These are phyloP conservation scores for Claviceps citrina DNA, from an alignment of 2,329 filamentous ascomycete genomes.

Conservation along the genomic window DNA sequence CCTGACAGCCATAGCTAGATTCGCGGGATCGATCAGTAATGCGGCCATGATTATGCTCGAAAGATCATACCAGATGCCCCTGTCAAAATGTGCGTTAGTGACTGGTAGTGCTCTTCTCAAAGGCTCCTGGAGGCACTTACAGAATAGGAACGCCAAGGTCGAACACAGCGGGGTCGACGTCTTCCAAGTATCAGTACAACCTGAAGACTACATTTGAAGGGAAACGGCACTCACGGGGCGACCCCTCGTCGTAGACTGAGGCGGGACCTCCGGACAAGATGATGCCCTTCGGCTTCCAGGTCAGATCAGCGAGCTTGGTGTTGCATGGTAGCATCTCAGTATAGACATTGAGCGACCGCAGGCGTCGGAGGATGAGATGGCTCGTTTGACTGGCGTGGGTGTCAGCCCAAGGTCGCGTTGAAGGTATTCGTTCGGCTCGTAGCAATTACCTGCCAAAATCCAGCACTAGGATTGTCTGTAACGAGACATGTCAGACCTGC, in stretches of 20 bases:
- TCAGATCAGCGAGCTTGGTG: conserved; percentile 59
- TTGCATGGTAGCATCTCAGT: conserved; percentile 80
- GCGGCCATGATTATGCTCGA: not conserved
- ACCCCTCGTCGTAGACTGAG: conserved; percentile 69
- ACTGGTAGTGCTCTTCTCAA: not conserved
- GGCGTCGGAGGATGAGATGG: conserved; percentile 56
- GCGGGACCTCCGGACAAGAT: conserved; percentile 41
- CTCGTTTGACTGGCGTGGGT: conserved; percentile 29
- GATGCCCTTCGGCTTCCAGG: conserved; percentile 70
- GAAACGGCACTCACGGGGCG: conserved; percentile 24
- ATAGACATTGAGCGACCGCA: conserved; percentile 46
- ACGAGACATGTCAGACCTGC: not conserved
- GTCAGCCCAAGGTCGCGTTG: not conserved
- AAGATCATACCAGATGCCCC: conserved; percentile 40
- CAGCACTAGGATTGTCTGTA: conserved; percentile 50
- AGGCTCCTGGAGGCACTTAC: conserved; percentile 5
- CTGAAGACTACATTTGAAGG: not conserved
- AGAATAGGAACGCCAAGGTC: conserved; percentile 18
- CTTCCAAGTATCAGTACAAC: conserved; percentile 7
- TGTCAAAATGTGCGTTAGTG: not conserved
- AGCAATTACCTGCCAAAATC: conserved; percentile 36
- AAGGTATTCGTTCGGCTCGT: not conserved
- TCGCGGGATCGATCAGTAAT: not conserved
- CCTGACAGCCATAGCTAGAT: conserved; percentile 1
- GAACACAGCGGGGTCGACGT: conserved; percentile 53